These are phyloP conservation scores for Epichloe coenophiala DNA, from an alignment of 2,329 filamentous ascomycete genomes.

Conservation along the genomic window DNA sequence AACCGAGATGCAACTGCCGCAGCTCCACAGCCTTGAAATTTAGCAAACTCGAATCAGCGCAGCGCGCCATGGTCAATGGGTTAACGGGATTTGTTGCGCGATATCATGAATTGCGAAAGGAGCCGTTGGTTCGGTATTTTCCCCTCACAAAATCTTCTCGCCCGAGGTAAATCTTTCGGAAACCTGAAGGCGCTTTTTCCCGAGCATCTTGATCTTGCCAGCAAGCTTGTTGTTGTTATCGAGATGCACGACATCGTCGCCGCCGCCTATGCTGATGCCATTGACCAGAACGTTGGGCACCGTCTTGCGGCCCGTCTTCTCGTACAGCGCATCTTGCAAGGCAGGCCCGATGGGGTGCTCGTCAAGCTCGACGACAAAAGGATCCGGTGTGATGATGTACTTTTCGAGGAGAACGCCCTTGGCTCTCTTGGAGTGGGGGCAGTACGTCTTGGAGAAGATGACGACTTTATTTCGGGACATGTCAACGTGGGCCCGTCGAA, in stretches of 20 bases:
- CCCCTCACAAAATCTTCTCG: conserved; percentile 4
- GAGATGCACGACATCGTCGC: conserved; percentile 69
- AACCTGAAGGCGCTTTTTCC: conserved; percentile 48
- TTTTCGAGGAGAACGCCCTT: conserved; percentile 74
- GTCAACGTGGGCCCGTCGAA: neutral
- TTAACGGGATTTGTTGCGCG: too few relatives aligned
- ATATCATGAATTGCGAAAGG: too few relatives aligned
- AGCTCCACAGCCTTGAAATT: too few relatives aligned
- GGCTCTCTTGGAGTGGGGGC: conserved; percentile 71
- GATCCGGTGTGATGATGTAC: conserved; percentile 70
- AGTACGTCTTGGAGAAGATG: conserved; percentile 93
- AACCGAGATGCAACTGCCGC: too few relatives aligned
- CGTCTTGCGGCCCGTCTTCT: conserved; percentile 67
- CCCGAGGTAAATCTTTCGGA: conserved; percentile 30
- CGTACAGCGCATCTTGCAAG: conserved; percentile 58
- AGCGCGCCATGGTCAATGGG: too few relatives aligned
- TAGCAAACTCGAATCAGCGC: too few relatives aligned
- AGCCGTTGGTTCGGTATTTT: neutral
- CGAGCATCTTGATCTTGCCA: conserved; percentile 59
- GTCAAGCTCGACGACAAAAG: conserved; percentile 85
- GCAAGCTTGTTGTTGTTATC: conserved; percentile 53
- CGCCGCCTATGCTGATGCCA: conserved; percentile 77
- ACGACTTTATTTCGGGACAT: conserved; percentile 48
- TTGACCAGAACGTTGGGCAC: conserved; percentile 89
- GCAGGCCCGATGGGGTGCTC: conserved; percentile 58